phyloP scores from a whole-genome alignment of 495 filamentous ascomycete species.

The Annulohypoxylon nitens region DNA sequence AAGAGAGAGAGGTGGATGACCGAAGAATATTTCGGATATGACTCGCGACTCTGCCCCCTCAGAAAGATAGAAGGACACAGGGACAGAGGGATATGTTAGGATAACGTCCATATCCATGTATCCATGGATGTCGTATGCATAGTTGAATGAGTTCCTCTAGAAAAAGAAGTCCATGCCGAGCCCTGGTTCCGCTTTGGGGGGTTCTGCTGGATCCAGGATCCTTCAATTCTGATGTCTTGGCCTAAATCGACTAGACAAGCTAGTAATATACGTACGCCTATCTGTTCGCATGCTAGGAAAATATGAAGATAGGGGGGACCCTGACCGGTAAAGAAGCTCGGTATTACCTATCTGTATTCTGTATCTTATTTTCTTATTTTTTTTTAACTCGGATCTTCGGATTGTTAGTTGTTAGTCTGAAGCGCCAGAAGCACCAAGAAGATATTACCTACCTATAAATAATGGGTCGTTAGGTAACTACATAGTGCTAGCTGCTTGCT shows the following conservation, averaged over 20 bases:
- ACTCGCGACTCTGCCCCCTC: slow-evolving; percentile 25
- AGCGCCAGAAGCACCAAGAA: neutral
- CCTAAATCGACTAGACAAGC: slow-evolving; percentile 33
- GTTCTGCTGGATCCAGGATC: slow-evolving; percentile 42
- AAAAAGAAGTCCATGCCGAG: slow-evolving; percentile 34
- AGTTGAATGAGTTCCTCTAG: slow-evolving; percentile 18
- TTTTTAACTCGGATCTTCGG: slow-evolving; percentile 39
- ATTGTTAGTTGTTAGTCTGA: slow-evolving; percentile 27
- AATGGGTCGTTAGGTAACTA: slow-evolving; percentile 7
- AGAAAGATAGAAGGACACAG: neutral
- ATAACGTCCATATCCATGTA: neutral
- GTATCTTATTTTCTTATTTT: neutral
- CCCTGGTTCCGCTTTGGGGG: slow-evolving; percentile 44
- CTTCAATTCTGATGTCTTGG: slow-evolving; percentile 46
- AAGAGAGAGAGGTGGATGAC: slow-evolving; percentile 18
- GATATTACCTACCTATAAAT: neutral
- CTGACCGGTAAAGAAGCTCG: slow-evolving; percentile 18
- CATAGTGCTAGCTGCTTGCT: neutral
- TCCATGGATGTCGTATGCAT: slow-evolving; percentile 25
- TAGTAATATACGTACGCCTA: slow-evolving; percentile 7
- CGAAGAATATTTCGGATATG: slow-evolving; percentile 13
- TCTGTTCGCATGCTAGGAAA: slow-evolving; percentile 12
- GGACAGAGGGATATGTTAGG: neutral
- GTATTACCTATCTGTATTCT: slow-evolving; percentile 13
- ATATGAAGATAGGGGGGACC: slow-evolving; percentile 39